Percentiles rank a stretch among this genome's conserved stretches.
Conservation (phyloP, 108 stramenopile genomes). For the Chaetoceros tenuissimus region DNA sequence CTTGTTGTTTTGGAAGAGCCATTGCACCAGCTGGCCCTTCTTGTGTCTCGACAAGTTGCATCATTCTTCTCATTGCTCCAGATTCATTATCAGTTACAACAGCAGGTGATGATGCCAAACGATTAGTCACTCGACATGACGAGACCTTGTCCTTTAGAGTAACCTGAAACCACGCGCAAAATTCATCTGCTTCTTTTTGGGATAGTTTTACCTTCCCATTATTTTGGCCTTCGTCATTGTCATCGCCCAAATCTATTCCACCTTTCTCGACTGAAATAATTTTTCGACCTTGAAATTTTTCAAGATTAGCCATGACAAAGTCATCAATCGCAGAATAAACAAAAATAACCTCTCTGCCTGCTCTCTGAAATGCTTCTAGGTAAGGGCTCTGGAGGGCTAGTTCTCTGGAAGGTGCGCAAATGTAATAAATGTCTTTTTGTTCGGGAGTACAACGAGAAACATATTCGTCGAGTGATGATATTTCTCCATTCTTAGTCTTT, state of each 20-base stretch:
- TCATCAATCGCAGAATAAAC: conserved; percentile 95
- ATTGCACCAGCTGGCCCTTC: conserved; percentile 59
- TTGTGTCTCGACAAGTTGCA: conserved; percentile 92
- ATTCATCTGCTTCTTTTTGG: conserved; percentile 33
- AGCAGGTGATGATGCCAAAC: conserved; percentile 88
- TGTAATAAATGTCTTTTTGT: conserved; percentile 97
- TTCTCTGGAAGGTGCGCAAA: conserved; percentile 90
- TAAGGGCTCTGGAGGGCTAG: conserved; percentile 92
- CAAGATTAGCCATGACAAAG: conserved; percentile 96
- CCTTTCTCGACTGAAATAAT: conserved; percentile 87
- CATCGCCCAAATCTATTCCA: conserved; percentile 49
- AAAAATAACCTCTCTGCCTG: conserved; percentile 89
- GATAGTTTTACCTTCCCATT: conserved; percentile 19
- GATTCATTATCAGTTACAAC: conserved; percentile 97
- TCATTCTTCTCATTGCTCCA: conserved; percentile 92
- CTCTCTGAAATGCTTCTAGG: conserved; percentile 89
- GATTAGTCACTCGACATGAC: conserved; percentile 71
- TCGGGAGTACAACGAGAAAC: conserved; percentile 84
- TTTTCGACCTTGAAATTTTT: conserved; percentile 74
- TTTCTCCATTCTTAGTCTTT: conserved; percentile 64
- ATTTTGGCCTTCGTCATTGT: conserved; percentile 38
- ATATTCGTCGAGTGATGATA: conserved; percentile 93
- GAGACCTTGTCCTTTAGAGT: conserved; percentile 64
- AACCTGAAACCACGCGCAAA: conserved; percentile 77
- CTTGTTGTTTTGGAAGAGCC: conserved; percentile 88